Conservation (phyloP, 495 filamentous ascomycete species). For the Aspergillus affinis region DNA sequence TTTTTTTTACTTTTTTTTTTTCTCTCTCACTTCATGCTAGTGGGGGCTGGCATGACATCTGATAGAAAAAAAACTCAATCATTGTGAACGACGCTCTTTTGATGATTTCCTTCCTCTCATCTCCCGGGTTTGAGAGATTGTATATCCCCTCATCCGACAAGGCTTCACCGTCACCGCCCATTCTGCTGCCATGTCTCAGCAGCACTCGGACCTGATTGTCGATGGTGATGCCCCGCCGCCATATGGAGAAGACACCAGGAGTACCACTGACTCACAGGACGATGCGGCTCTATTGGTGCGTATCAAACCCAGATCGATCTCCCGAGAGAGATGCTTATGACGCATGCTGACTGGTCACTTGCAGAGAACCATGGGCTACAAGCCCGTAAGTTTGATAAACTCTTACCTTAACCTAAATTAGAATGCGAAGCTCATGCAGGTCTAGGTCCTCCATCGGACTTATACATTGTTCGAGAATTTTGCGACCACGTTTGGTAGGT, state of each 20-base stretch:
- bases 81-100: neutral
- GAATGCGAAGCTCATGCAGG: constrained; percentile 13
- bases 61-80: constrained; percentile 19
- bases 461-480: constrained; percentile 55
- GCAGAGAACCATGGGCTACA: constrained; percentile 50
- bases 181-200: constrained; percentile 14
- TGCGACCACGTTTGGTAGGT: constrained; percentile 53
- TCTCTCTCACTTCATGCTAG: constrained; percentile 15
- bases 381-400: constrained; percentile 37
- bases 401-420: neutral
- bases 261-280: constrained; percentile 34
- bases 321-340: neutral
- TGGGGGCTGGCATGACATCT: constrained; percentile 14
- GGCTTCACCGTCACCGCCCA: neutral
- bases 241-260: constrained; percentile 32
- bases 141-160: neutral
- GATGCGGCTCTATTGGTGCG: constrained; percentile 47
- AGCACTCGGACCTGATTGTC: constrained; percentile 26
- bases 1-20: constrained; percentile 9
- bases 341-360: constrained; percentile 18
- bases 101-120: constrained; percentile 2
- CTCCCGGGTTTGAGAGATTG: neutral
- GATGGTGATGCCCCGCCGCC: constrained; percentile 27
- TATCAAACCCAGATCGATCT: neutral
- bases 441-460: constrained; percentile 47